These are phyloP conservation scores for Phaffia australis DNA, from an alignment of 768 basidiomycete genomes.

Conservation along the genomic window DNA sequence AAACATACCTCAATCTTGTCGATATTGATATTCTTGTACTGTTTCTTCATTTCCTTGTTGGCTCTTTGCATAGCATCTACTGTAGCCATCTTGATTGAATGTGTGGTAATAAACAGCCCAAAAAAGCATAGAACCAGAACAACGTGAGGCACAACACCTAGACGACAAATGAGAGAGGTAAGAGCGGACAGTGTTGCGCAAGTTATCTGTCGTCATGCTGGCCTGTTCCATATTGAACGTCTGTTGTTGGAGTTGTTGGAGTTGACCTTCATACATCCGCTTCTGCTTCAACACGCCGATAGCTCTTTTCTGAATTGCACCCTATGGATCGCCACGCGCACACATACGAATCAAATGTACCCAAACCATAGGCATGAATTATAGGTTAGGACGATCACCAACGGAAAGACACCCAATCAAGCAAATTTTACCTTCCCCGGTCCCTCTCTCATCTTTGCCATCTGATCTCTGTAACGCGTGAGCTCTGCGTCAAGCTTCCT, in stretches of 20 bases:
- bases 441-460: slow-evolving; percentile 82
- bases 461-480: slow-evolving; percentile 82
- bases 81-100: slow-evolving; percentile 61
- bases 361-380: too few relatives aligned
- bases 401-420: background rate
- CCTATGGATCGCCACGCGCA: slow-evolving; percentile 42
- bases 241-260: slow-evolving; percentile 82
- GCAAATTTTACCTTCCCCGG: slow-evolving; percentile 68
- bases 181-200: slow-evolving; percentile 62
- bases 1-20: slow-evolving; percentile 87
- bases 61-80: slow-evolving; percentile 91
- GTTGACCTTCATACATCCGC: slow-evolving; percentile 75
- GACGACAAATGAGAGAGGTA: background rate
- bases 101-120: background rate
- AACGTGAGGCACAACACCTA: background rate
- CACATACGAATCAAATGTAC: background rate
- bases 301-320: slow-evolving; percentile 88
- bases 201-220: slow-evolving; percentile 88
- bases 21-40: slow-evolving; percentile 93
- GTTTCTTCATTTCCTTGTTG: slow-evolving; percentile 91
- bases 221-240: slow-evolving; percentile 98
- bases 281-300: slow-evolving; percentile 87
- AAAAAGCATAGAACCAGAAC: background rate
- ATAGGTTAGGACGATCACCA: background rate
- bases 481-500: slow-evolving; percentile 93